A percentile compares a stretch with the other conserved stretches of the same genome.
Conservation (phyloP, 768 basidiomycete genomes). For the Sarcodon sp. region DNA sequence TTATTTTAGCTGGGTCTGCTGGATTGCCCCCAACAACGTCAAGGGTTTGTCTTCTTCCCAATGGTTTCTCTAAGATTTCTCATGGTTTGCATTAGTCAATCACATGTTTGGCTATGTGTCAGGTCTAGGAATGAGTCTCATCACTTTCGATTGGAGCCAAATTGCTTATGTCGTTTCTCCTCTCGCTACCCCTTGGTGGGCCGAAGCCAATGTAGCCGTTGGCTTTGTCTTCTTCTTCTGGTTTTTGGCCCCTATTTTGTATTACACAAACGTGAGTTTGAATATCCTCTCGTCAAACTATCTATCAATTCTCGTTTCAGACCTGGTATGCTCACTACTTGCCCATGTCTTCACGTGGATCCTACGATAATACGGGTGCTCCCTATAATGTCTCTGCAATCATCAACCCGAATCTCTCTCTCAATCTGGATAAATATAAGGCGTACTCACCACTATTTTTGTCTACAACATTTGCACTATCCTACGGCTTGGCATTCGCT, state of each 20-base stretch:
- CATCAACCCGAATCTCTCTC: conserved; percentile 35
- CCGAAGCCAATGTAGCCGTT: conserved; percentile 52
- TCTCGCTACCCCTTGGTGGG: conserved; percentile 77
- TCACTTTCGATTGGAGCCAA: conserved; percentile 79
- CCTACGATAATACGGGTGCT: conserved; percentile 50
- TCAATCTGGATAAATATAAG: conserved; percentile 43
- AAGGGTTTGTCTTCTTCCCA: conserved; percentile 1
- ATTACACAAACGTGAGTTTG: conserved; percentile 58
- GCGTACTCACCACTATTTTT: conserved; percentile 52
- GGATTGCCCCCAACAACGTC: conserved; percentile 63
- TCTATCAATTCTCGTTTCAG: conserved; percentile 9
- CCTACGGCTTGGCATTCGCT: conserved; percentile 78
- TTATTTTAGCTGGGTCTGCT: conserved; percentile 36
- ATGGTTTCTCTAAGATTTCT: too few relatives aligned
- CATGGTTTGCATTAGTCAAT: conserved; percentile 30
- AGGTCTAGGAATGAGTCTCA: conserved; percentile 42
- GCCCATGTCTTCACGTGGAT: conserved; percentile 46
- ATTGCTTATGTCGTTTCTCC: conserved; percentile 61
- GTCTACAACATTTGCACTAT: conserved; percentile 60
- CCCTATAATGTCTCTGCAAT: conserved; percentile 48
- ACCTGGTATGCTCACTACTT: conserved; percentile 11
- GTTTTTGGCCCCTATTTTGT: conserved; percentile 49
- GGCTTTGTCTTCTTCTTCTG: conserved; percentile 63
- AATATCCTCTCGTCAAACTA: neutral
- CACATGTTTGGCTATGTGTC: conserved; percentile 57